These are phyloP conservation scores for Nasturtium officinale DNA, from an alignment of 345 rosid genomes.

Conservation along the genomic window DNA sequence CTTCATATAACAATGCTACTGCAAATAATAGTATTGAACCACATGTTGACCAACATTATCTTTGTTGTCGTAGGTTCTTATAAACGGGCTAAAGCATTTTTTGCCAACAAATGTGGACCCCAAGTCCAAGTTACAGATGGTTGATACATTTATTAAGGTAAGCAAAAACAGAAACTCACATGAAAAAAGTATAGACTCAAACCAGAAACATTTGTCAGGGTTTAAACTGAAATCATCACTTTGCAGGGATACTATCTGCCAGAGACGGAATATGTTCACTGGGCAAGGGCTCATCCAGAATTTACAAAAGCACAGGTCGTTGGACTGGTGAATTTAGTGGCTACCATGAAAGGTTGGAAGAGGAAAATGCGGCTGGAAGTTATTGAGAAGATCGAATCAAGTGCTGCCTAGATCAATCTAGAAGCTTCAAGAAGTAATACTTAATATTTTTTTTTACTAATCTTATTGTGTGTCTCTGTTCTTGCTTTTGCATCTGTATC, in stretches of 20 bases:
- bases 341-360: constrained; percentile 96
- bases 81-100: constrained; percentile 84
- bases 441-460: background rate
- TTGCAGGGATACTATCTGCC: constrained; percentile 94
- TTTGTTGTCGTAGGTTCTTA: constrained; percentile 63
- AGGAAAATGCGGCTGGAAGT: constrained; percentile 85
- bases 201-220: background rate
- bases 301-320: constrained; percentile 73
- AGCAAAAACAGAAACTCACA: constrained; percentile 8
- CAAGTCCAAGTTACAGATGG: constrained; percentile 58
- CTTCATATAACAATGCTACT: background rate
- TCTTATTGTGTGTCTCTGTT: constrained; percentile 13
- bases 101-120: constrained; percentile 59
- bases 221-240: constrained; percentile 16
- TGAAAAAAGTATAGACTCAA: background rate
- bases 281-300: constrained; percentile 95
- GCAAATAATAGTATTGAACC: background rate
- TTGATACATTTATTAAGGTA: constrained; percentile 91
- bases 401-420: constrained; percentile 26
- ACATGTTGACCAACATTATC: background rate
- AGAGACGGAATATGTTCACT: constrained; percentile 92
- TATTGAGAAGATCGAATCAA: constrained; percentile 80
- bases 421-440: background rate
- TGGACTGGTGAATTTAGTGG: constrained; percentile 87
- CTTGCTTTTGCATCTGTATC: constrained; percentile 34